Percentiles rank a stretch among this genome's conserved stretches.
These are phyloP conservation scores for Phytophthora cajani DNA, from an alignment of 352 stramenopile genomes.

Conservation along the genomic window DNA sequence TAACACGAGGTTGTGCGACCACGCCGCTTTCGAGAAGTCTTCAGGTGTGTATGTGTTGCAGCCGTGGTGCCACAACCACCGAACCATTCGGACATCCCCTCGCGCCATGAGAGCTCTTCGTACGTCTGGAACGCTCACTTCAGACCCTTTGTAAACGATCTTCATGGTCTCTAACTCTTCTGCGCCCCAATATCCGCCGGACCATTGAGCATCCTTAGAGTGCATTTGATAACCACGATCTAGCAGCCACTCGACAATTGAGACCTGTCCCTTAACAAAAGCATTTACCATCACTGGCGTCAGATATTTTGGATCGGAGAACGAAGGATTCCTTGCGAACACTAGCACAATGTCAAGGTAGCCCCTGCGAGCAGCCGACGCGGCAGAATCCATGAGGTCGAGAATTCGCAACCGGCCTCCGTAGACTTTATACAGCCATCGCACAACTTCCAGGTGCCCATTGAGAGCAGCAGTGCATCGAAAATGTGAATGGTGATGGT, in stretches of 20 bases:
- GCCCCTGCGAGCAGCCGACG: not conserved
- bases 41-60: not conserved
- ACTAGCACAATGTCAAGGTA: not conserved
- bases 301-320: not conserved
- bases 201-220: not conserved
- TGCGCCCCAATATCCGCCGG: not conserved
- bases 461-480: not conserved
- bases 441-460: not conserved
- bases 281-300: not conserved
- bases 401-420: not conserved
- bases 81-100: not conserved
- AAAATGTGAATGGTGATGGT: not conserved
- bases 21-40: not conserved
- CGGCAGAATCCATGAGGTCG: not conserved
- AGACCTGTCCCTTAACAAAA: not conserved
- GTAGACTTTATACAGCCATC: not conserved
- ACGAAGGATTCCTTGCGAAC: not conserved
- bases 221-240: not conserved
- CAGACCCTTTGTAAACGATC: not conserved
- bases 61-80: not conserved
- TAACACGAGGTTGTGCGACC: not conserved
- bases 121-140: not conserved
- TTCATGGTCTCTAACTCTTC: not conserved
- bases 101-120: not conserved
- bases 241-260: not conserved